These are phyloP conservation scores for Cyclotella choctawhatcheeana DNA, from an alignment of 108 stramenopile genomes.

Conservation along the genomic window DNA sequence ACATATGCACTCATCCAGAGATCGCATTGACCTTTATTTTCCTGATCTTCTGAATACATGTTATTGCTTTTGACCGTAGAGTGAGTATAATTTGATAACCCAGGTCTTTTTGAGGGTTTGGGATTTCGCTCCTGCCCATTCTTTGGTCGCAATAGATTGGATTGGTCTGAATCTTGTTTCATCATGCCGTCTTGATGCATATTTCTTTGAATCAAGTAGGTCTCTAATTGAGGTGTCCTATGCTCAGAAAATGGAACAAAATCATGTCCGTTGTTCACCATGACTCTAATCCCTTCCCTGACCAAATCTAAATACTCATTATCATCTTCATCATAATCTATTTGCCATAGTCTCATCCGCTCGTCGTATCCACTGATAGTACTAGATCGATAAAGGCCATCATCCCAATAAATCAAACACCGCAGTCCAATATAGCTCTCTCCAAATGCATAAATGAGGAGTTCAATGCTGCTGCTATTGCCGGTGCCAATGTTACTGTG, in stretches of 20 bases:
- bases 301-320: conserved; percentile 14
- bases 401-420: conserved; percentile 4
- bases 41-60: conserved; percentile 35
- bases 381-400: neutral
- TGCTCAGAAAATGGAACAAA: neutral
- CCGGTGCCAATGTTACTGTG: neutral
- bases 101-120: neutral
- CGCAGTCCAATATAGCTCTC: neutral
- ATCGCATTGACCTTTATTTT: too few species aligned
- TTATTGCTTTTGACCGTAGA: neutral
- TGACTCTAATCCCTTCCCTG: neutral
- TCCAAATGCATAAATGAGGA: conserved; percentile 19
- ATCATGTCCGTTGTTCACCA: conserved; percentile 9
- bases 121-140: too few species aligned
- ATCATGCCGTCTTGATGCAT: neutral
- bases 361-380: conserved; percentile 6
- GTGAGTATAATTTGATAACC: neutral
- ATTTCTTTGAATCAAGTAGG: neutral
- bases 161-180: neutral
- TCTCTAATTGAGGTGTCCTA: neutral
- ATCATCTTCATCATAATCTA: conserved; percentile 15
- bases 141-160: neutral
- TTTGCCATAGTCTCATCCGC: conserved; percentile 16
- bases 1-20: neutral
- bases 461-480: neutral